These are phyloP conservation scores for Crithidia thermophila DNA, from an alignment of 208 protist species.

Conservation along the genomic window DNA sequence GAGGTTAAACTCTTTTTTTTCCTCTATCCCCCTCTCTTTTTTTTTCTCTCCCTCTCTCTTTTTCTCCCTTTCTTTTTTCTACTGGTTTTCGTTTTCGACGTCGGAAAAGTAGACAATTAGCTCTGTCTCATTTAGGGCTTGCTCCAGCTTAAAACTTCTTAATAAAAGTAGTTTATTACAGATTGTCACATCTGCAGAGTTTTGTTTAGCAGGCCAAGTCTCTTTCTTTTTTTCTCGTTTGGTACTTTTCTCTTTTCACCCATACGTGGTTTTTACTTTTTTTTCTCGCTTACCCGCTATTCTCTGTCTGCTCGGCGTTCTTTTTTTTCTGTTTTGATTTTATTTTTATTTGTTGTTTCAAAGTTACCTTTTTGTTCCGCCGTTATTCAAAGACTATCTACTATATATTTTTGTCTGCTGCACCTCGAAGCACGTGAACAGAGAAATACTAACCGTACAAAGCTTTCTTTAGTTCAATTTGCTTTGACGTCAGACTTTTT, in stretches of 20 bases:
- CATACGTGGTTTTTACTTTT: background rate
- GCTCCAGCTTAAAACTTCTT: no score
- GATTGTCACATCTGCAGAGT: background rate
- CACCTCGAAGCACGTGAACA: background rate
- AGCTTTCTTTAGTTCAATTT: background rate
- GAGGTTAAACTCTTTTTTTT: background rate
- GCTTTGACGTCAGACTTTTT: background rate
- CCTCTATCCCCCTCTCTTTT: background rate
- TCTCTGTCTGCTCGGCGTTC: background rate
- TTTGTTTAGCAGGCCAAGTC: background rate
- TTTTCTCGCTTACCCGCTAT: no score
- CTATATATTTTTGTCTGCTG: background rate
- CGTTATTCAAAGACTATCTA: no score
- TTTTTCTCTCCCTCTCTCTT: slow-evolving; percentile 2
- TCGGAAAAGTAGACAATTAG: no score
- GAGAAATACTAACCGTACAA: background rate
- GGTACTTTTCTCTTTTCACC: background rate
- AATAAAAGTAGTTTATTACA: background rate
- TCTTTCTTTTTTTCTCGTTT: background rate
- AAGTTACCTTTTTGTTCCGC: background rate
- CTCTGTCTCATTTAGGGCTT: no score
- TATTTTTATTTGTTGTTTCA: background rate
- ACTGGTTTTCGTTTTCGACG: no score
- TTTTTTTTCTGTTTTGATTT: background rate
- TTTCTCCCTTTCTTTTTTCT: background rate